Percentiles rank a stretch among this genome's conserved stretches.
phyloP scores from a whole-genome alignment of 352 stramenopile species.

The Globisporangium perplexum region DNA sequence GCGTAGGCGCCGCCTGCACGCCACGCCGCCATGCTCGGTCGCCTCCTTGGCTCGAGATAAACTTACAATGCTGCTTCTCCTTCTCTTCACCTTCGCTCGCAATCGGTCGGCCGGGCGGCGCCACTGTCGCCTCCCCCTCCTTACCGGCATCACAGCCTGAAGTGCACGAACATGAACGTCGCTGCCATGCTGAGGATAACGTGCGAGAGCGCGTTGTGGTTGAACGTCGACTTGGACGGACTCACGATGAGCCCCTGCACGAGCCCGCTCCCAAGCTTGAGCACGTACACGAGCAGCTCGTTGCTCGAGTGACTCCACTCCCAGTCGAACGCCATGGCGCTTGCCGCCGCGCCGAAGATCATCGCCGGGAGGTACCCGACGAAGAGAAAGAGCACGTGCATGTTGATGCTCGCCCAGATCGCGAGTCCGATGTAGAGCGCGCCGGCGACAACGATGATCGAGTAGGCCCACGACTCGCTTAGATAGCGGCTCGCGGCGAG shows the following conservation, averaged over 20 bases:
- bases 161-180: slow-evolving; percentile 83
- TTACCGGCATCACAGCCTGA: slow-evolving; percentile 39
- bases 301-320: slow-evolving; percentile 75
- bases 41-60: no score
- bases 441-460: slow-evolving; percentile 62
- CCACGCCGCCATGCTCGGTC: no score
- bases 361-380: slow-evolving; percentile 78
- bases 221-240: slow-evolving; percentile 80
- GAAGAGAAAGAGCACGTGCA: slow-evolving; percentile 81
- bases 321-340: slow-evolving; percentile 74
- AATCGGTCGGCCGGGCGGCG: neutral
- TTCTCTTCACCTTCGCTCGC: no score
- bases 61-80: no score
- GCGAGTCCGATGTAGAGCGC: slow-evolving; percentile 61
- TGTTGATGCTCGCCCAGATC: slow-evolving; percentile 77
- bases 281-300: slow-evolving; percentile 74
- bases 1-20: no score
- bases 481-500: slow-evolving; percentile 73
- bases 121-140: neutral
- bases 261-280: slow-evolving; percentile 74
- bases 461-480: slow-evolving; percentile 67
- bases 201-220: slow-evolving; percentile 87
- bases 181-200: slow-evolving; percentile 78
- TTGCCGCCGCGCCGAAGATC: slow-evolving; percentile 70
- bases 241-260: slow-evolving; percentile 79